Base-by-base conservation (phyloP, 1,284 basidiomycete genomes). In the Boletus semigastroideus region DNA sequence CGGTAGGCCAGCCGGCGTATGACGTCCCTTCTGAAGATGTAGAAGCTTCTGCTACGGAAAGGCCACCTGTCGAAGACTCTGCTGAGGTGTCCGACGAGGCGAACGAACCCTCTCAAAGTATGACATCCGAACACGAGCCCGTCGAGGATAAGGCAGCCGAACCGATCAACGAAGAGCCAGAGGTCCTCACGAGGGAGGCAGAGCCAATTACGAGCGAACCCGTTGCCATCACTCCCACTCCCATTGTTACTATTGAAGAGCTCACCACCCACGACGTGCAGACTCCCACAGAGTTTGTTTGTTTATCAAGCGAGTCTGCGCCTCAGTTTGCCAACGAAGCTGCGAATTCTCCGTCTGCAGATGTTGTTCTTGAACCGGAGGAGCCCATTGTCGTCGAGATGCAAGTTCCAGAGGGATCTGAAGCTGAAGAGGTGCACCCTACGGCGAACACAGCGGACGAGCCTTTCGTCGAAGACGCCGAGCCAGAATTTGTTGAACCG, bases 301-400 rank as follows among this genome's bases (percentile, higher is more conserved):
- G 13, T n/a, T 33, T 45, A 16, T 39, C 50, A 47, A 46, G 19
- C 30, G 59, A 39, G 54, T 13, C 33, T 38, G 28, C 8, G 31
- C 1, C 62, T 54, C 62, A 52, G 49, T 49, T 36, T 19, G 54
- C 27, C 25, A 48, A 51, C 31, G 59, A 37, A 11, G 38, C 47
- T n/a, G 34, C 30, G 46, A 40, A 19, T 17, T 14, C 33, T n/a
- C 33, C 33, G 16, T 8, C 33, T 20, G 8, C 12, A 12, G 41
- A 20, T 25, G 27, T 34, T 28, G 27, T 34, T 20, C 17, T 36
- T 38, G 51, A 17, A 16, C 12, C 55, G 43, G 48, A 57, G 30
- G 53, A 53, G 43, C 37, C 42, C 22, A 12, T 31, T 27, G 27
- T 39, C 27, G 40, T 28, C 33, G 17, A 42, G 44, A 49, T 19